Conservation (phyloP, 306 rosid genomes). For the Glycyrrhiza uralensis region DNA sequence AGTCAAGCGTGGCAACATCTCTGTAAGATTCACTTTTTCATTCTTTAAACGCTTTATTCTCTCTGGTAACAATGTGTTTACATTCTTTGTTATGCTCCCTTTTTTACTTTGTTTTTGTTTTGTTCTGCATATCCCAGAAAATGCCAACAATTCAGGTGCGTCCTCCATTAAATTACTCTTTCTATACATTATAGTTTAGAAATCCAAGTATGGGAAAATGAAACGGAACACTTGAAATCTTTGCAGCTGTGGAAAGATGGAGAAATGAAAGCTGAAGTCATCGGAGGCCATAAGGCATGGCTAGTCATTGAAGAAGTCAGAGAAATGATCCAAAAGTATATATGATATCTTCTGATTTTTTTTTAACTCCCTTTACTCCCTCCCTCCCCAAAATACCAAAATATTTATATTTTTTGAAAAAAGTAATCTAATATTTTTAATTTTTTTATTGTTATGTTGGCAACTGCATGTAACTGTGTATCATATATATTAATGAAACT, state of each 20-base stretch:
- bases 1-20: constrained; percentile 78
- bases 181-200: no score
- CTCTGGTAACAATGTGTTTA: not conserved
- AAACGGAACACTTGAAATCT: not conserved
- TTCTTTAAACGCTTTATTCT: not conserved
- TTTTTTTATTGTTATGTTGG: not conserved
- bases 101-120: not conserved
- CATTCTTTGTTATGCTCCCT: not conserved
- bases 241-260: constrained; percentile 94
- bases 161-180: not conserved
- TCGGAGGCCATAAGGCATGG: constrained; percentile 92
- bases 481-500: not conserved
- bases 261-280: constrained; percentile 79
- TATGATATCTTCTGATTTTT: constrained; percentile 17
- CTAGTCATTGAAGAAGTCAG: constrained; percentile 81
- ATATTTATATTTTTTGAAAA: not conserved
- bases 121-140: constrained; percentile 55
- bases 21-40: constrained; percentile 43
- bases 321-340: constrained; percentile 63
- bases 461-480: not conserved
- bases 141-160: constrained; percentile 97
- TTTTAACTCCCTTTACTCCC: not conserved
- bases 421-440: not conserved
- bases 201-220: not conserved
- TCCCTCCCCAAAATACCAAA: not conserved